phyloP scores from a whole-genome alignment of 257 asterid genomes.

The Forsythia viridissima region DNA sequence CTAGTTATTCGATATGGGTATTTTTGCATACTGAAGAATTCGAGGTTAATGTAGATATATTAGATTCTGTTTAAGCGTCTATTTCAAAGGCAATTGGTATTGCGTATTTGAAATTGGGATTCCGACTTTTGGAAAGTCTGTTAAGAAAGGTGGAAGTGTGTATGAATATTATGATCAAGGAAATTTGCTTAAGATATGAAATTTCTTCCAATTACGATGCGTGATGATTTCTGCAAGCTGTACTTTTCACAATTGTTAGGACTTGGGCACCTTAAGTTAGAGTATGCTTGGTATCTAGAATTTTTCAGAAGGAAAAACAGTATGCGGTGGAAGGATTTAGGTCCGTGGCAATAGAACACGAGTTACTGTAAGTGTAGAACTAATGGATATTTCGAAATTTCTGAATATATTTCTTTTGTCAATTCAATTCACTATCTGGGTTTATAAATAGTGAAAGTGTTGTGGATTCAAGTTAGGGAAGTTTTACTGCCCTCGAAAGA shows the following conservation, averaged over 20 bases:
- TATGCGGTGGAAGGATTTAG: neutral
- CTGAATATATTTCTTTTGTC: neutral
- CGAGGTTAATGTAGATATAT: neutral
- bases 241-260: neutral
- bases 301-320: neutral
- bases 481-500: neutral
- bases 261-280: neutral
- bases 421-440: neutral
- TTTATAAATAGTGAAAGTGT: neutral
- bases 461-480: conserved; percentile 1
- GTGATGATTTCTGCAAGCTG: neutral
- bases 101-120: neutral
- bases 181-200: neutral
- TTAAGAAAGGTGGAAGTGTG: neutral
- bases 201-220: neutral
- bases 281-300: neutral
- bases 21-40: conserved; percentile 13
- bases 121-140: conserved; percentile 1
- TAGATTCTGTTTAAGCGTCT: neutral
- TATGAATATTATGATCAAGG: neutral
- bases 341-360: neutral
- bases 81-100: conserved; percentile 1
- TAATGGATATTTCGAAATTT: neutral
- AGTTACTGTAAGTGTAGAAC: neutral
- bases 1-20: neutral